phyloP scores from a whole-genome alignment of 1,284 basidiomycete species.

The Meira miltonrushii region DNA sequence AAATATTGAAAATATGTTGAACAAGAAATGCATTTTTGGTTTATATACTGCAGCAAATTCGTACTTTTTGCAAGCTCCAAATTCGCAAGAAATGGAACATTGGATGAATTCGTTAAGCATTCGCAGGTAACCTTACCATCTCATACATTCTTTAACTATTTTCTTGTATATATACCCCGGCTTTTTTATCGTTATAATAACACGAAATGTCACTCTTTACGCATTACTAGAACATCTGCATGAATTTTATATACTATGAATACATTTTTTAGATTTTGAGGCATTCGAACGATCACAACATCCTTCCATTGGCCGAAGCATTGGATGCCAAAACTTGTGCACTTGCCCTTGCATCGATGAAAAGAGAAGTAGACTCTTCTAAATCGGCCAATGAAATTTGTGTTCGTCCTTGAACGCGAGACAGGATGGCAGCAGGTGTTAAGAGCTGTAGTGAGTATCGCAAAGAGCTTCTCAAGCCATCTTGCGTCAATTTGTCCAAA shows the following conservation, averaged over 20 bases:
- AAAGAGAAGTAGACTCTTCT: slow-evolving; percentile 74
- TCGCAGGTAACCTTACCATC: not conserved
- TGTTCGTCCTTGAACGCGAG: slow-evolving; percentile 67
- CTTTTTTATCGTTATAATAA: not conserved
- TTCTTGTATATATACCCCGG: not conserved
- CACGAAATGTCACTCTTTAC: not conserved
- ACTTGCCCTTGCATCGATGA: slow-evolving; percentile 70
- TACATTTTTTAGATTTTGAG: not conserved
- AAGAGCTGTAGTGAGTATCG: slow-evolving; percentile 89
- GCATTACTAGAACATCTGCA: not conserved
- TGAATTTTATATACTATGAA: not conserved
- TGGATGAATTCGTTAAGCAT: slow-evolving; percentile 24
- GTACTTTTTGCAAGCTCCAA: slow-evolving; percentile 35
- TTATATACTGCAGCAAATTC: slow-evolving; percentile 35
- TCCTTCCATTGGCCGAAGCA: not conserved
- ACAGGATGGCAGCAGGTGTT: slow-evolving; percentile 84
- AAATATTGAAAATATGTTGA: slow-evolving; percentile 77
- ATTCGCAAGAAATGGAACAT: slow-evolving; percentile 19
- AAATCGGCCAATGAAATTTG: slow-evolving; percentile 84
- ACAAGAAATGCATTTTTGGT: slow-evolving; percentile 30
- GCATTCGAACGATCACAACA: not conserved
- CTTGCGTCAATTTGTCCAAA: slow-evolving; percentile 71
- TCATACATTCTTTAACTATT: not conserved
- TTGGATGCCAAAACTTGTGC: slow-evolving; percentile 1
- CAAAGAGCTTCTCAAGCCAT: slow-evolving; percentile 78